Evolutionary conservation across 352 stramenopile genomes (phyloP).

Genomic region (Globisporangium canariense): DNA sequence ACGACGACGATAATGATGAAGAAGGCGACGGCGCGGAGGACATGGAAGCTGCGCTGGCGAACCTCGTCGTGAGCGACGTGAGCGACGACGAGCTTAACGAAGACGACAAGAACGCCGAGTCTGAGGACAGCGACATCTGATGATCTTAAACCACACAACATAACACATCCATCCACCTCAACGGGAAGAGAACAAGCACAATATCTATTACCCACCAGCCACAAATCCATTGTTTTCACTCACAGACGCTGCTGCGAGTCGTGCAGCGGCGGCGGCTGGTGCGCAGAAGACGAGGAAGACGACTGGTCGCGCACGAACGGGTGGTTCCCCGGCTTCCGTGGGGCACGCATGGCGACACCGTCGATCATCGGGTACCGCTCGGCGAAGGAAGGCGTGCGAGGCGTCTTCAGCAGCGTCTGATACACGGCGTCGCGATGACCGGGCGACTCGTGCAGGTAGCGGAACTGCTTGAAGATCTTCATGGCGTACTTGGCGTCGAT

Average conservation of each 20-base stretch:
- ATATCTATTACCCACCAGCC: conserved; percentile 20
- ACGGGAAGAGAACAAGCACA: conserved; percentile 15
- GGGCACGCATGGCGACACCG: conserved; percentile 73
- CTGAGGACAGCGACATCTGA: conserved; percentile 64
- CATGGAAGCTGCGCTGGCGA: conserved; percentile 26
- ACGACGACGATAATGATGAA: conserved; percentile 24
- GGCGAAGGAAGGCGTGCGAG: conserved; percentile 80
- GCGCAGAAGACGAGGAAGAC: neutral
- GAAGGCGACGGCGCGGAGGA: conserved; percentile 24
- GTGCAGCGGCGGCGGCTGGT: neutral
- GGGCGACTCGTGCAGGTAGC: conserved; percentile 74
- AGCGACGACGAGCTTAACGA: conserved; percentile 34
- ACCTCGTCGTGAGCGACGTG: conserved; percentile 51
- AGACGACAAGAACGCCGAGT: conserved; percentile 30
- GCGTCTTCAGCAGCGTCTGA: conserved; percentile 79
- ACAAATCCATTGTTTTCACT: neutral
- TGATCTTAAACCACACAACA: neutral
- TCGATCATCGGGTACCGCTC: conserved; percentile 81
- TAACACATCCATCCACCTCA: no score
- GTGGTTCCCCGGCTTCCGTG: conserved; percentile 51
- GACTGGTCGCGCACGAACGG: conserved; percentile 27
- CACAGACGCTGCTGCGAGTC: conserved; percentile 11
- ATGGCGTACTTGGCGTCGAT: conserved; percentile 87
- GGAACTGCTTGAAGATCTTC: conserved; percentile 87
- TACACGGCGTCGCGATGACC: conserved; percentile 74